A percentile compares a stretch with the other conserved stretches of the same genome.
These are phyloP conservation scores for Xylaria sp. DNA, from an alignment of 2,329 filamentous ascomycete genomes.

Conservation along the genomic window DNA sequence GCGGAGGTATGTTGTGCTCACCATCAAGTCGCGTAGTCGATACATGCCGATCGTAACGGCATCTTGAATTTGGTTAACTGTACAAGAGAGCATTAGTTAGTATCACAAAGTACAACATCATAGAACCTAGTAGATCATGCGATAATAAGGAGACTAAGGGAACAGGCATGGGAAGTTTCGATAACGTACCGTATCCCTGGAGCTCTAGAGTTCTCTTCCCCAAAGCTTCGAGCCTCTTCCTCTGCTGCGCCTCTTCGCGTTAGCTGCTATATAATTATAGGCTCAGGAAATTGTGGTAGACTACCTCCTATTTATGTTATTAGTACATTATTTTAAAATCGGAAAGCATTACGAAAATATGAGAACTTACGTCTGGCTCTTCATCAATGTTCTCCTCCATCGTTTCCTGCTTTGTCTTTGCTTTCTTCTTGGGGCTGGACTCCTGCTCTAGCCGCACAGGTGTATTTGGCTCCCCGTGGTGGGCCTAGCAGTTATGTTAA, in stretches of 20 bases:
- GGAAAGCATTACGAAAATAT: neutral
- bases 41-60: constrained; percentile 24
- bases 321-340: neutral
- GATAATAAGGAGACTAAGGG: neutral
- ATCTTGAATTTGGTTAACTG: constrained; percentile 30
- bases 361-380: neutral
- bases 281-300: neutral
- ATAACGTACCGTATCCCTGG: constrained; percentile 14
- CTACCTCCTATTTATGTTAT: neutral
- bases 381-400: neutral
- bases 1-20: neutral
- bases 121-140: neutral
- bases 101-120: neutral
- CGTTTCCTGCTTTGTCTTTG: neutral
- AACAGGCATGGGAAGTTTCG: neutral
- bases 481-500: neutral
- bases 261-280: neutral
- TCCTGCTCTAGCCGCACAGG: neutral
- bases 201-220: constrained; percentile 20
- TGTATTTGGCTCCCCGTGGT: neutral
- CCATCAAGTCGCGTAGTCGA: constrained; percentile 24
- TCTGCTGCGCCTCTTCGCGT: constrained; percentile 1
- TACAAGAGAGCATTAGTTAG: neutral
- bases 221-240: constrained; percentile 5
- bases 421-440: neutral